Percentiles rank a stretch among this genome's conserved stretches.
phyloP scores from a whole-genome alignment of 257 asterid species.

The Plantago elongata region DNA sequence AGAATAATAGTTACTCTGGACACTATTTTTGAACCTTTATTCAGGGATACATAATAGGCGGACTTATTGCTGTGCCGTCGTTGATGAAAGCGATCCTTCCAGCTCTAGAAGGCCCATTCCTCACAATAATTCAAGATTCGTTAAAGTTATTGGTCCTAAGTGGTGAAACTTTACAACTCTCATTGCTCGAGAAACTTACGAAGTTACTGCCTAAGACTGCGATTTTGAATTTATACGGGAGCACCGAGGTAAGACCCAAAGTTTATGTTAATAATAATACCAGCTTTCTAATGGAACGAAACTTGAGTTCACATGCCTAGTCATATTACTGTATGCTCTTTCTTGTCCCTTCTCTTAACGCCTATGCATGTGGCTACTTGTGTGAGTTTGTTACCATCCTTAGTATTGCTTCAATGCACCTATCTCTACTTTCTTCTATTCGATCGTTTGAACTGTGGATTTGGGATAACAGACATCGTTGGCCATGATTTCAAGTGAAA shows the following conservation, averaged over 20 bases:
- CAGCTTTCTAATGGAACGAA: background rate
- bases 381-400: too few relatives aligned
- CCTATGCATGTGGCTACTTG: too few relatives aligned
- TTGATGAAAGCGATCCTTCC: slow-evolving; percentile 68
- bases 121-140: slow-evolving; percentile 35
- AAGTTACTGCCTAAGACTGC: slow-evolving; percentile 63
- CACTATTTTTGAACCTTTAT: slow-evolving; percentile 15
- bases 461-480: too few relatives aligned
- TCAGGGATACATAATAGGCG: slow-evolving; percentile 73
- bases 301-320: too few relatives aligned
- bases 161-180: slow-evolving; percentile 69
- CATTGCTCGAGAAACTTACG: slow-evolving; percentile 60
- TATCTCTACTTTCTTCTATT: too few relatives aligned
- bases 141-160: slow-evolving; percentile 71
- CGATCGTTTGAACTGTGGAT: too few relatives aligned
- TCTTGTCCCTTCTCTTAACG: too few relatives aligned
- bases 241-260: slow-evolving; percentile 80
- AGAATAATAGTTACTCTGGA: background rate
- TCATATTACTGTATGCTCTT: too few relatives aligned
- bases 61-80: slow-evolving; percentile 90
- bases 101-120: slow-evolving; percentile 40
- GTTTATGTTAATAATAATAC: slow-evolving; percentile 18
- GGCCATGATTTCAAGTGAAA: too few relatives aligned
- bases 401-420: too few relatives aligned
- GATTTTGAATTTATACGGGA: slow-evolving; percentile 83